Evolutionary conservation across 2,329 filamentous ascomycete species (phyloP).

Genomic region (Helotiales sp.): DNA sequence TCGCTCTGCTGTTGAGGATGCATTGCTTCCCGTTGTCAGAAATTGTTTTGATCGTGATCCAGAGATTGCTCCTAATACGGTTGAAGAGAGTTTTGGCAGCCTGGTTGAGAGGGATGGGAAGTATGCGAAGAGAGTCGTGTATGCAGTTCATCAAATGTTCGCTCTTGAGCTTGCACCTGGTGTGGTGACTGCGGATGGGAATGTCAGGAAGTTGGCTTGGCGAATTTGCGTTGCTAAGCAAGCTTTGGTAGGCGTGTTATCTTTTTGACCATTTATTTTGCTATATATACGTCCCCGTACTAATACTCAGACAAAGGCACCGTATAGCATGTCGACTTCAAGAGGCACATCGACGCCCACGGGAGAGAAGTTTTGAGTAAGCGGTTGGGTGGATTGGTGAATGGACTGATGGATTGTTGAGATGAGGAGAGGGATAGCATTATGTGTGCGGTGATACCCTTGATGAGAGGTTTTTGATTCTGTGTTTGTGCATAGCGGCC

Average conservation of each 20-base stretch:
- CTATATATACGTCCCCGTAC: background rate
- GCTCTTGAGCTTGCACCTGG: conserved; percentile 93
- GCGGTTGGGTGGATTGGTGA: background rate
- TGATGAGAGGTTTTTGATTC: background rate
- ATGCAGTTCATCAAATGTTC: conserved; percentile 95
- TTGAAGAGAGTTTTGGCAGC: conserved; percentile 80
- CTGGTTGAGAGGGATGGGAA: conserved; percentile 85
- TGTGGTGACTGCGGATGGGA: conserved; percentile 90
- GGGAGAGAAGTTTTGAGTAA: conserved; percentile 18
- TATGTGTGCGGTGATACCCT: conserved; percentile 6
- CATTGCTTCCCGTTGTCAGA: conserved; percentile 78
- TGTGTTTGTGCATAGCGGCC: conserved; percentile 2
- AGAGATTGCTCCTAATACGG: conserved; percentile 79
- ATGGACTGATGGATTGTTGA: background rate
- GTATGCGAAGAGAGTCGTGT: conserved; percentile 86
- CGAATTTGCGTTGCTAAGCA: conserved; percentile 94
- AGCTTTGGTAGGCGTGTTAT: conserved; percentile 64
- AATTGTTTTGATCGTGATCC: conserved; percentile 93
- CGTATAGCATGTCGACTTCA: conserved; percentile 36
- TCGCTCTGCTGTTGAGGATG: conserved; percentile 69
- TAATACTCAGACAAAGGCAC: conserved; percentile 28
- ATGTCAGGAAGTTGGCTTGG: conserved; percentile 88
- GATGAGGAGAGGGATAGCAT: background rate
- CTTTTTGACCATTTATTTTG: conserved; percentile 10
- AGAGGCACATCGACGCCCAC: conserved; percentile 33